Evolutionary conservation across 2,329 filamentous ascomycete genomes (phyloP), one percentile per base, ranked within the genome.

Genomic region (Colletotrichum paranaense): DNA sequence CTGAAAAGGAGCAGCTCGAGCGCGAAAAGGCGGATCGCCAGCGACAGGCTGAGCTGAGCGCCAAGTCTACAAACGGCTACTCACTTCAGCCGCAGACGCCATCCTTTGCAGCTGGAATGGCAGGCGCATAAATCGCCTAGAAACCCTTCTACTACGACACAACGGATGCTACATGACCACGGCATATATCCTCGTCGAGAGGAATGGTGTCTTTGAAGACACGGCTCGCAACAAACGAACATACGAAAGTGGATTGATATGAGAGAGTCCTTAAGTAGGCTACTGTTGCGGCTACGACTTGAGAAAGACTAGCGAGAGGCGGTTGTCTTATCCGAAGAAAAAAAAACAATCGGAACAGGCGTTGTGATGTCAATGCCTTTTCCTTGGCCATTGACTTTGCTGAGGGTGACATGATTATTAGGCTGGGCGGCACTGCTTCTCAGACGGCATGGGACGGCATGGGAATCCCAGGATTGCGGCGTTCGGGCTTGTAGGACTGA

Each of bases 11-110:
- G 74, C 90, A 92, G 79, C 91, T 94, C 82, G 94, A 97, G 78
- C 89, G 90, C 57, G 94, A 97, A 81, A 97, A 97, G 84, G 87
- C 92, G 7, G 93, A 95, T 76, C 88, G 93, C 55, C 93, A 95
- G 81, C 84, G 78, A 69, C 75, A 85, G 76, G 85, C 83, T 4
- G 82, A 83, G 76, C 74, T 85, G 46, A 78, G 81, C 38, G 82
- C 83, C 68, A 85, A 85, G 62, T 78, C 81, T 4, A 78, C 79
- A 14, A 82, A 81, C 60, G 79, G 80, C 63, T 83, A 83, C 68
- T 79, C 79, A 16, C 77, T 84, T 24, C 84, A 84, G 73, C 81
- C 82, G 24, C 73, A 68, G 26, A 67, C 72, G 30, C 68, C 73
- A 1, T 68, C 74, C n/a, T 76, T 76, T 52, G 72, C 75, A 24